These are phyloP conservation scores for Xylaria longipes DNA, from an alignment of 495 filamentous ascomycete species.

Conservation along the genomic window DNA sequence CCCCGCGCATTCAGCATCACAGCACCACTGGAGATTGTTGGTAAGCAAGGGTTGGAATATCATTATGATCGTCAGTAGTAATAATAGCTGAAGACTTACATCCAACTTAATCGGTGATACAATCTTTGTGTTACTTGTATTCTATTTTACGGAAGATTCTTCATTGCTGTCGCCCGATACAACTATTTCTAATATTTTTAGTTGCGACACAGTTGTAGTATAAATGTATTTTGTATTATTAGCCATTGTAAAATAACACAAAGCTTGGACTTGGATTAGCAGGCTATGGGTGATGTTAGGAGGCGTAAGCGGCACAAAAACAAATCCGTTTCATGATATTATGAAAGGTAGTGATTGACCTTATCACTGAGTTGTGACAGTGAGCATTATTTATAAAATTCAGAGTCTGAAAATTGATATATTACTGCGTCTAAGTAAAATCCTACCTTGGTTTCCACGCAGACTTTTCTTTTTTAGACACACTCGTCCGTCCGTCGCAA, in stretches of 20 bases:
- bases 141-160: constrained; percentile 1
- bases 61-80: neutral
- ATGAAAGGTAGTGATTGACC: constrained; percentile 11
- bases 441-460: neutral
- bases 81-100: constrained; percentile 7
- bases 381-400: constrained; percentile 3
- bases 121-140: constrained; percentile 3
- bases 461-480: neutral
- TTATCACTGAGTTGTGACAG: constrained; percentile 1
- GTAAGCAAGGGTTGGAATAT: neutral
- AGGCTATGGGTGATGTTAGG: constrained; percentile 7
- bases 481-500: neutral
- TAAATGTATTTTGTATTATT: constrained; percentile 9
- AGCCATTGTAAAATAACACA: constrained; percentile 9
- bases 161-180: constrained; percentile 2
- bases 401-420: neutral
- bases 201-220: neutral
- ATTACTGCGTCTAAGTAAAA: constrained; percentile 9
- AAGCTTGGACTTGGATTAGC: neutral
- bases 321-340: constrained; percentile 4
- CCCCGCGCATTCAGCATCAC: constrained; percentile 3
- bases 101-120: neutral
- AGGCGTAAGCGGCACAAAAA: neutral
- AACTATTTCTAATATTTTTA: constrained; percentile 6
- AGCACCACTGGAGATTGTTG: constrained; percentile 2